Percentiles rank a stretch among this genome's conserved stretches.
Conservation (phyloP, 352 stramenopile genomes). For the Phytophthora foliorum region DNA sequence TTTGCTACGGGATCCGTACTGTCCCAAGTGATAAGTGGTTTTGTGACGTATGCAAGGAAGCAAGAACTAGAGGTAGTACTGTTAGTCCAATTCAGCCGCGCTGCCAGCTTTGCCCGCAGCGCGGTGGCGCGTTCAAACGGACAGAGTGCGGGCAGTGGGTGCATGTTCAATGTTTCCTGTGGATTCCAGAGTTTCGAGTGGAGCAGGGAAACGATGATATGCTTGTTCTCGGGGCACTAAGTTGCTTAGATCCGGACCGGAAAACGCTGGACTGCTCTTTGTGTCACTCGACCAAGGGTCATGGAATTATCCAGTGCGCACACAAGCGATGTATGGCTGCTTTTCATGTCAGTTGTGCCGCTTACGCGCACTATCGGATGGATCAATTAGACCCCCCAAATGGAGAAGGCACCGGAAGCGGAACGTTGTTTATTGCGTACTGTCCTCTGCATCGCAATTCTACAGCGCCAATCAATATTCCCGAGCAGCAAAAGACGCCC, state of each 20-base stretch:
- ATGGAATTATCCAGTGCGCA: constrained; percentile 83
- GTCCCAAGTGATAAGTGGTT: constrained; percentile 87
- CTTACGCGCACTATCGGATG: constrained; percentile 66
- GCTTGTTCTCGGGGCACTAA: constrained; percentile 57
- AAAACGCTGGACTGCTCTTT: constrained; percentile 73
- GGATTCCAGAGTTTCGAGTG: constrained; percentile 82
- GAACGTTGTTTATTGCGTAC: constrained; percentile 76
- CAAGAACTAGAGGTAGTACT: background rate
- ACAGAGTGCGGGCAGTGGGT: constrained; percentile 80
- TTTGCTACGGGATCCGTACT: constrained; percentile 85
- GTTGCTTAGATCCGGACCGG: constrained; percentile 65
- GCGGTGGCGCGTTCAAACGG: constrained; percentile 65
- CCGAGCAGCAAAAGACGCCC: constrained; percentile 18
- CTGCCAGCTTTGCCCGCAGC: constrained; percentile 80
- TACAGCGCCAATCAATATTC: constrained; percentile 19
- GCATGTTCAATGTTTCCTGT: constrained; percentile 89
- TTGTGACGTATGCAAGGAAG: constrained; percentile 69
- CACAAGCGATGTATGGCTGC: constrained; percentile 74
- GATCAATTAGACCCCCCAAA: constrained; percentile 56
- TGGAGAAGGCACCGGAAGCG: constrained; percentile 41
- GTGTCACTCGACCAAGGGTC: constrained; percentile 66
- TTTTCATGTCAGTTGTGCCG: constrained; percentile 87
- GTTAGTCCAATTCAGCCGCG: constrained; percentile 2
- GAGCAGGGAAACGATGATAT: constrained; percentile 44
- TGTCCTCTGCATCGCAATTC: constrained; percentile 69